Evolutionary conservation across 2,329 filamentous ascomycete species (phyloP).

Genomic region (Fusarium gaditjirri): DNA sequence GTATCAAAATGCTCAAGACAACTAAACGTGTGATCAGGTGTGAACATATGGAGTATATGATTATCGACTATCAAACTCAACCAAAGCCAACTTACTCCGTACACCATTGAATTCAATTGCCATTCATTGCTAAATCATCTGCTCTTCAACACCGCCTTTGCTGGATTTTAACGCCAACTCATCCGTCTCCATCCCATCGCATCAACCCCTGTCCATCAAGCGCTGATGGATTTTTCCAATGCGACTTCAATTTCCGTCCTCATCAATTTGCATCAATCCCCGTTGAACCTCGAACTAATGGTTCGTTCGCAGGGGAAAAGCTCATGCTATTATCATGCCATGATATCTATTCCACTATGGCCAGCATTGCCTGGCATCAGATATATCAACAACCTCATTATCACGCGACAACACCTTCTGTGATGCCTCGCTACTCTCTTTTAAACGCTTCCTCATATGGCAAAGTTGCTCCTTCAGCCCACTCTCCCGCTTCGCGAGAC

Average conservation of each 20-base stretch:
- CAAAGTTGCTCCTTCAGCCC: slow-evolving; percentile 29
- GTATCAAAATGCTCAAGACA: neutral
- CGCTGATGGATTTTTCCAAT: slow-evolving; percentile 23
- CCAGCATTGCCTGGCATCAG: neutral
- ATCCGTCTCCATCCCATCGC: slow-evolving; percentile 28
- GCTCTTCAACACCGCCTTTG: slow-evolving; percentile 28
- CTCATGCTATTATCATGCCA: slow-evolving; percentile 17
- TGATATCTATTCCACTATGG: neutral
- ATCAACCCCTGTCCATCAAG: slow-evolving; percentile 34
- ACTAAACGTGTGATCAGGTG: neutral
- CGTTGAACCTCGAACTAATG: neutral
- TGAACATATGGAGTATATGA: no score
- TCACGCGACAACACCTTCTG: slow-evolving; percentile 23
- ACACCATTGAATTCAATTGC: neutral
- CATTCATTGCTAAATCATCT: slow-evolving; percentile 2
- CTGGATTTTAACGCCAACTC: slow-evolving; percentile 13
- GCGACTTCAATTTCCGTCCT: slow-evolving; percentile 23
- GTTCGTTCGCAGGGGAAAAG: slow-evolving; percentile 7
- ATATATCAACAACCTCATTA: slow-evolving; percentile 1
- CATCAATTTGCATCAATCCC: slow-evolving; percentile 20
- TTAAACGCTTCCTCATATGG: slow-evolving; percentile 36
- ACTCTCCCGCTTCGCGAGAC: slow-evolving; percentile 36
- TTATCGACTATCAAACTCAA: neutral
- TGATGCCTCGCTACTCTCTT: slow-evolving; percentile 26
- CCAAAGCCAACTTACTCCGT: neutral